Base-by-base conservation (phyloP, 495 filamentous ascomycete species). In the Bryoglossum gracile region DNA sequence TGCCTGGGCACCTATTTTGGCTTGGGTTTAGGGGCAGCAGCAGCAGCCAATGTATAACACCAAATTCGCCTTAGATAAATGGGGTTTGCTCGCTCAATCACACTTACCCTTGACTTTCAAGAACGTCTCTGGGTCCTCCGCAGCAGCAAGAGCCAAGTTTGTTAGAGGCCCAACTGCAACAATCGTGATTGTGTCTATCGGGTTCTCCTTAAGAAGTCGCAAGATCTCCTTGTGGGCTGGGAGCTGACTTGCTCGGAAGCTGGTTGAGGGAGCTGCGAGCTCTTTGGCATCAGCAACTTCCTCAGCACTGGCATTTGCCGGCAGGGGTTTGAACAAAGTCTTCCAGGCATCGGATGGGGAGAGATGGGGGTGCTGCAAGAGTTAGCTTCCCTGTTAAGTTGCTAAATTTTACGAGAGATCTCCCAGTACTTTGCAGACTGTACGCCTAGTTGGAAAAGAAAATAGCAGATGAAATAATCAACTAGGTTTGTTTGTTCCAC, bases 141-240 rank as follows among this genome's bases (percentile, higher is more conserved):
- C 79, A 23, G 92, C 89, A 10, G 92, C 92, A 33, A 90, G 64
- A 9, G 94, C 91, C 16, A 96, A 69, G 64, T 94, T 99, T 4
- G 90, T 96, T 28, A 97, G 68, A 0, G 92, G 92, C 0, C 94
- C 92, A 38, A 97, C 74, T 33, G 84, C 89, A 25, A 96, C 80
- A 50, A 99, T 82, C 16, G 85, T 92, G 57, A 99, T 82, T 3
- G 86, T 90, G 62, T 89, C 81, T 0, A 76, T 74, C 3, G 87
- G 84, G 60, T 91, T 84, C 48, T 86, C 81, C 28, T 76, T 74
- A 18, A 99, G 74, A 46, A 89, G 68, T 16, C 80, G 77, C 9
- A 99, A 81, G 35, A 99, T 97, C 64, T 95, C 87, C 55, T 81
- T 73, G 61, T 95, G 81, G 1, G 89, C 80, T 14, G 79, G 78